Percentiles rank a stretch among this genome's conserved stretches.
phyloP scores from a whole-genome alignment of 495 filamentous ascomycete species.

The Penicillium lividum region DNA sequence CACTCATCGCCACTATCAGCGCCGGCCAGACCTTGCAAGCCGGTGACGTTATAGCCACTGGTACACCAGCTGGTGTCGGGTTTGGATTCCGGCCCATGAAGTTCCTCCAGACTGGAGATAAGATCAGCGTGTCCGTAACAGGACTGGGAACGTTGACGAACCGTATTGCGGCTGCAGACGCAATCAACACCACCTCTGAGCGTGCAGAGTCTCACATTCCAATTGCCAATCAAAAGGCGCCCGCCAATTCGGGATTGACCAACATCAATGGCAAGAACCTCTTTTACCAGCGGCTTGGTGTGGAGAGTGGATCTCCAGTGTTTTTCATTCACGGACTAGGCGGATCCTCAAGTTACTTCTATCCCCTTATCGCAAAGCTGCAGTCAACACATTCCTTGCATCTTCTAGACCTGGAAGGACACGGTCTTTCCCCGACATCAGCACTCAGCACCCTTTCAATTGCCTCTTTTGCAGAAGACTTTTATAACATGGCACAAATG shows the following conservation, averaged over 20 bases:
- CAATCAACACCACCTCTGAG: slow-evolving; percentile 16
- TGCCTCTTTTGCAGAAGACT: slow-evolving; percentile 43
- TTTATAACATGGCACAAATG: slow-evolving; percentile 34
- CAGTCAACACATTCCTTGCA: slow-evolving; percentile 34
- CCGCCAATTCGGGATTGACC: slow-evolving; percentile 31
- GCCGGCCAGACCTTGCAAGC: slow-evolving; percentile 66
- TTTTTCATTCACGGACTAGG: slow-evolving; percentile 57
- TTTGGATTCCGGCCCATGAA: slow-evolving; percentile 48
- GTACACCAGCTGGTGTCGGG: slow-evolving; percentile 61
- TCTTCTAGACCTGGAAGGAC: slow-evolving; percentile 55
- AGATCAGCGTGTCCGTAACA: slow-evolving; percentile 49
- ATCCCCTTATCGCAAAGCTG: slow-evolving; percentile 36
- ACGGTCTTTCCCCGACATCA: slow-evolving; percentile 50
- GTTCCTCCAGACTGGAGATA: slow-evolving; percentile 51
- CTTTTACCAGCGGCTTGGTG: slow-evolving; percentile 34
- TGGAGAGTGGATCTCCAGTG: slow-evolving; percentile 28
- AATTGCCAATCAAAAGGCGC: slow-evolving; percentile 17
- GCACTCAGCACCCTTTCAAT: slow-evolving; percentile 38
- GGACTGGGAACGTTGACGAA: slow-evolving; percentile 42
- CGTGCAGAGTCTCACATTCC: slow-evolving; percentile 12
- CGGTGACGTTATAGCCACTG: slow-evolving; percentile 75
- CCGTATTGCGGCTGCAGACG: slow-evolving; percentile 29
- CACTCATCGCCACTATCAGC: slow-evolving; percentile 65
- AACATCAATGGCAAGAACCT: slow-evolving; percentile 46
- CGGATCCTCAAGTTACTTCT: slow-evolving; percentile 41